Percentiles rank a stretch among this genome's conserved stretches.
These are phyloP conservation scores for Rhynchosporium agropyri DNA, from an alignment of 2,329 filamentous ascomycete genomes.

Conservation along the genomic window DNA sequence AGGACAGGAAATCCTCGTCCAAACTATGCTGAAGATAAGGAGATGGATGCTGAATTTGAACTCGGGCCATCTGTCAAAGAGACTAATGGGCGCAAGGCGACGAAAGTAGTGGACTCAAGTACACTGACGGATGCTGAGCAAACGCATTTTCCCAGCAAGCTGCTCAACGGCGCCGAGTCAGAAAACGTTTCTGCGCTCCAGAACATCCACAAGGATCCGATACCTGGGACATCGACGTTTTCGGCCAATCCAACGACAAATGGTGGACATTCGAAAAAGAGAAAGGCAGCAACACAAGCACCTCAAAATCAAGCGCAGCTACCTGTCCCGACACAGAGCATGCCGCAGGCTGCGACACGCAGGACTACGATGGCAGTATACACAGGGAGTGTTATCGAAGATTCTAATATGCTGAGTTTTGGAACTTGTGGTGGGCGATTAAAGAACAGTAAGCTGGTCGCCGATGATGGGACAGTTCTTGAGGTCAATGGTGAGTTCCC, in stretches of 20 bases:
- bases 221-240: conserved; percentile 62
- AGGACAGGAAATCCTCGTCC: conserved; percentile 76
- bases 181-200: conserved; percentile 36
- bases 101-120: conserved; percentile 45
- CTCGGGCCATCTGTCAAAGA: conserved; percentile 56
- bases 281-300: conserved; percentile 64
- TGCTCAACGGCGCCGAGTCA: conserved; percentile 47
- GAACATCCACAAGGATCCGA: conserved; percentile 48
- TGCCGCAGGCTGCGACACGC: conserved; percentile 25
- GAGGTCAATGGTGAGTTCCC: conserved; percentile 76
- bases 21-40: conserved; percentile 95
- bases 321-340: conserved; percentile 24
- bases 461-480: conserved; percentile 87
- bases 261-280: conserved; percentile 68
- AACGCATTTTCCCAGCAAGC: conserved; percentile 27
- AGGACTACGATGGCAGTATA: conserved; percentile 31
- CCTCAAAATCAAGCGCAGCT: conserved; percentile 27
- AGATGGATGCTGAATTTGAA: conserved; percentile 89
- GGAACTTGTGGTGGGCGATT: conserved; percentile 69
- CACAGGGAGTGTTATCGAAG: conserved; percentile 44
- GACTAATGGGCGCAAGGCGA: conserved; percentile 59
- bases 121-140: conserved; percentile 27
- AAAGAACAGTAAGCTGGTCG: conserved; percentile 76
- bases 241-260: conserved; percentile 49
- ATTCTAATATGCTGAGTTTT: conserved; percentile 90